A percentile compares a stretch with the other conserved stretches of the same genome.
These are phyloP conservation scores for Skeletonema marinoi DNA, from an alignment of 108 stramenopile species.

Conservation along the genomic window DNA sequence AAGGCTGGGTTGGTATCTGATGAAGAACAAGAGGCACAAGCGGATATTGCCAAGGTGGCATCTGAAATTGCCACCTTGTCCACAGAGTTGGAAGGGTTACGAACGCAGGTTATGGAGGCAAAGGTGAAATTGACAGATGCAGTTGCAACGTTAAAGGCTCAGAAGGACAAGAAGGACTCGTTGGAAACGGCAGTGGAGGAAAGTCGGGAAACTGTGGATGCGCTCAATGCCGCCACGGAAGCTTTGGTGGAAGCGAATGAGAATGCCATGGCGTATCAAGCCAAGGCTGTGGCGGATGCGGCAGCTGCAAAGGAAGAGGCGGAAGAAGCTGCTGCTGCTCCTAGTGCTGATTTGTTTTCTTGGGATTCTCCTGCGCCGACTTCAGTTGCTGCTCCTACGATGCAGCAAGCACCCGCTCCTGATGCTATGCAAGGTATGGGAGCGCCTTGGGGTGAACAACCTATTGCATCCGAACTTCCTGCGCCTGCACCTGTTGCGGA, in stretches of 20 bases:
- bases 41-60: slow-evolving; percentile 59
- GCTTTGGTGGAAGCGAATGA: slow-evolving; percentile 68
- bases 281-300: slow-evolving; percentile 41
- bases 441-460: neutral
- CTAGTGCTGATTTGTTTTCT: slow-evolving; percentile 42
- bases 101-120: slow-evolving; percentile 66
- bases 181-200: slow-evolving; percentile 32
- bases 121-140: slow-evolving; percentile 71
- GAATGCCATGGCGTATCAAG: slow-evolving; percentile 45
- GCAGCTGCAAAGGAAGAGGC: slow-evolving; percentile 26
- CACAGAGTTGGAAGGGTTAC: slow-evolving; percentile 55
- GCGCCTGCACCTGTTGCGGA: neutral
- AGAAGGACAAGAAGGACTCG: slow-evolving; percentile 66
- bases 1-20: slow-evolving; percentile 71
- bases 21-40: slow-evolving; percentile 77
- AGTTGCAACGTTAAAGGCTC: slow-evolving; percentile 70
- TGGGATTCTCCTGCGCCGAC: slow-evolving; percentile 34
- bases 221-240: slow-evolving; percentile 48
- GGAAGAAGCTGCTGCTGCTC: slow-evolving; percentile 14
- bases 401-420: neutral
- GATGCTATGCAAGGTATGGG: slow-evolving; percentile 11
- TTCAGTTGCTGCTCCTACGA: slow-evolving; percentile 9
- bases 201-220: slow-evolving; percentile 24
- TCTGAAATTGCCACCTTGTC: slow-evolving; percentile 66
- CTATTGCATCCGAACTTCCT: neutral